Evolutionary conservation across 805 yeast genomes (phyloP).

Genomic region (Saturnispora saitoi): DNA sequence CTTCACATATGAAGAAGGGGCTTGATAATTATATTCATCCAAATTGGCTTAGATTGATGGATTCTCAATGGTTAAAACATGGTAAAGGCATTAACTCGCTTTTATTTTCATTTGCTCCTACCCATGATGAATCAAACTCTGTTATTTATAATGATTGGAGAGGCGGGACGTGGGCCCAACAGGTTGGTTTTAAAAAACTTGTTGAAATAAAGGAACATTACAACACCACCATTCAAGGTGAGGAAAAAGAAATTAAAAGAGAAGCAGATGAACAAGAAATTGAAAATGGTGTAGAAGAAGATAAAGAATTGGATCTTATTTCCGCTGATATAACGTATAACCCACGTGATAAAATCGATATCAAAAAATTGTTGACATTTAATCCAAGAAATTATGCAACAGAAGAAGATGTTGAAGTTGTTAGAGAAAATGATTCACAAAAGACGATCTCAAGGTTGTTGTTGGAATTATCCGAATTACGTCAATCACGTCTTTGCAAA

Average conservation of each 20-base stretch:
- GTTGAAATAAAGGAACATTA: conserved; percentile 12
- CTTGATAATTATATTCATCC: conserved; percentile 49
- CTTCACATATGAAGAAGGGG: conserved; percentile 22
- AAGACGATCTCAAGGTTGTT: conserved; percentile 38
- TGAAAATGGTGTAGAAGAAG: background rate
- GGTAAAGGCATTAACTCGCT: conserved; percentile 29
- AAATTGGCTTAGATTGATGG: conserved; percentile 55
- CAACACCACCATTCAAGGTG: background rate
- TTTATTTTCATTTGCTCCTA: conserved; percentile 55
- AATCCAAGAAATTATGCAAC: conserved; percentile 20
- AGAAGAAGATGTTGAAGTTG: conserved; percentile 20
- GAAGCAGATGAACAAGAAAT: background rate
- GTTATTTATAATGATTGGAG: conserved; percentile 44
- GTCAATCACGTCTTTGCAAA: conserved; percentile 33
- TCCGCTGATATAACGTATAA: background rate
- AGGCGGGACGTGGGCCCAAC: conserved; percentile 46
- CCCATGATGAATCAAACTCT: conserved; percentile 49
- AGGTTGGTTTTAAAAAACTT: conserved; percentile 38
- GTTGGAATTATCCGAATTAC: conserved; percentile 40
- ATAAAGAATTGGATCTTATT: background rate
- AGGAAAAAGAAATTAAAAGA: background rate
- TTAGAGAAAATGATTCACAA: conserved; percentile 20
- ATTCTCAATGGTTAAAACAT: conserved; percentile 55
- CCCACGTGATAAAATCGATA: conserved; percentile 18
- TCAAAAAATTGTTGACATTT: conserved; percentile 24